Evolutionary conservation across 2,329 filamentous ascomycete genomes (phyloP).

Genomic region (Nemania serpens): DNA sequence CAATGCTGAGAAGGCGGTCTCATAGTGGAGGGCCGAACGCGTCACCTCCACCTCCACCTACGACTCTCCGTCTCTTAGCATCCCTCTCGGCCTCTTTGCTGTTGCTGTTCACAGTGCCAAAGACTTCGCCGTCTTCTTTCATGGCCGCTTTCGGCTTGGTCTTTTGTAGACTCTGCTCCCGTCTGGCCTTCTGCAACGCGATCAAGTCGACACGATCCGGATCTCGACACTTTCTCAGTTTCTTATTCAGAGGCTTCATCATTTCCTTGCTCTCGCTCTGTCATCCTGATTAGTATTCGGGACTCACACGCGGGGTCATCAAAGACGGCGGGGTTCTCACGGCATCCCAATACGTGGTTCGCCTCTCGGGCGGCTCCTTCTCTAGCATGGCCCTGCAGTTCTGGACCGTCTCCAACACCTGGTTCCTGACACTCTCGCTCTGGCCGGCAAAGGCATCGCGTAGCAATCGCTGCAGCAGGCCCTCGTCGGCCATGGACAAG

Average conservation of each 20-base stretch:
- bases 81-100: too few species aligned
- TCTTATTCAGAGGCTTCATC: conserved; percentile 66
- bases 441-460: conserved; percentile 46
- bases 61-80: conserved; percentile 47
- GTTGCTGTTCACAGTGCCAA: conserved; percentile 37
- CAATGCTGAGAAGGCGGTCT: conserved; percentile 1
- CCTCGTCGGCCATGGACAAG: conserved; percentile 73
- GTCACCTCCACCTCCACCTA: conserved; percentile 31
- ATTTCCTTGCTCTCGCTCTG: conserved; percentile 50
- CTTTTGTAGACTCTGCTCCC: conserved; percentile 53
- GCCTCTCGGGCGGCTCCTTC: conserved; percentile 60
- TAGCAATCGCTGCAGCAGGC: conserved; percentile 58
- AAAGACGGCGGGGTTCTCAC: conserved; percentile 43
- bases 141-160: conserved; percentile 43
- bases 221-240: conserved; percentile 74
- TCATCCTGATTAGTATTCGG: conserved; percentile 40
- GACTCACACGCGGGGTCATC: too few species aligned
- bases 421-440: conserved; percentile 44
- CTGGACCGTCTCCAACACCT: conserved; percentile 55
- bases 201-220: conserved; percentile 75
- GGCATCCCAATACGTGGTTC: conserved; percentile 58
- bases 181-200: conserved; percentile 67
- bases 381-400: conserved; percentile 60
- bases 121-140: conserved; percentile 54
- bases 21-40: conserved; percentile 38